Evolutionary conservation across 2,329 filamentous ascomycete genomes (phyloP).

Genomic region (Lomentospora prolificans): DNA sequence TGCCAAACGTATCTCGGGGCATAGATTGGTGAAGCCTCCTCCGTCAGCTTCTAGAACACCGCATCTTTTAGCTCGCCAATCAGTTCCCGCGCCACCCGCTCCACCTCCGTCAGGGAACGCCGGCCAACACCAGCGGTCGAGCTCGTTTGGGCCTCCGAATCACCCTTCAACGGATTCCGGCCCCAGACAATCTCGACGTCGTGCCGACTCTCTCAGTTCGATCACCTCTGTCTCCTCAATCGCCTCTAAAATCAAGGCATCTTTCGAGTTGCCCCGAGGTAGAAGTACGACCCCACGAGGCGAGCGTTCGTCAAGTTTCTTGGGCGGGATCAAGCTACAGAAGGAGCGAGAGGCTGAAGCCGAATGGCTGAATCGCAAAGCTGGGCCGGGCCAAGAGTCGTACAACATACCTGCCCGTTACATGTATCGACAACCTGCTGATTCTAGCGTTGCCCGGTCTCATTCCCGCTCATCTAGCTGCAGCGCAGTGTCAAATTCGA

Average conservation of each 20-base stretch:
- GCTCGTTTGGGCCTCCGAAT: neutral
- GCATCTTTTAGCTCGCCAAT: neutral
- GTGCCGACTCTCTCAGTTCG: slow-evolving; percentile 1
- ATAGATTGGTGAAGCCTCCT: slow-evolving; percentile 1
- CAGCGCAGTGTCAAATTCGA: neutral
- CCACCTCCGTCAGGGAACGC: neutral
- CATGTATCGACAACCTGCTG: slow-evolving; percentile 3
- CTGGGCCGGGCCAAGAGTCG: neutral
- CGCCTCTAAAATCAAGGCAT: slow-evolving; percentile 1
- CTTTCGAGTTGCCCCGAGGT: neutral
- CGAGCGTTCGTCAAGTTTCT: neutral
- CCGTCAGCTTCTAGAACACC: slow-evolving; percentile 7
- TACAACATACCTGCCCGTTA: slow-evolving; percentile 1
- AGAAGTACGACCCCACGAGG: neutral
- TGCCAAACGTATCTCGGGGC: neutral
- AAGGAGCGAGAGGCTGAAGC: slow-evolving; percentile 1
- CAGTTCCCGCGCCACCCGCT: neutral
- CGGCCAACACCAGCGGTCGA: neutral
- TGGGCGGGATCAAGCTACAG: slow-evolving; percentile 6
- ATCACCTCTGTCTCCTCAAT: slow-evolving; percentile 1
- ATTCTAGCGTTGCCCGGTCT: neutral
- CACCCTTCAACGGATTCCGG: neutral
- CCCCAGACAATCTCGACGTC: neutral
- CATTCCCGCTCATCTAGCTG: slow-evolving; percentile 1
- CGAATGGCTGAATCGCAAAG: neutral